Base-by-base conservation (phyloP, 2,329 filamentous ascomycete species). In the Aspergillus aculeatinus region DNA sequence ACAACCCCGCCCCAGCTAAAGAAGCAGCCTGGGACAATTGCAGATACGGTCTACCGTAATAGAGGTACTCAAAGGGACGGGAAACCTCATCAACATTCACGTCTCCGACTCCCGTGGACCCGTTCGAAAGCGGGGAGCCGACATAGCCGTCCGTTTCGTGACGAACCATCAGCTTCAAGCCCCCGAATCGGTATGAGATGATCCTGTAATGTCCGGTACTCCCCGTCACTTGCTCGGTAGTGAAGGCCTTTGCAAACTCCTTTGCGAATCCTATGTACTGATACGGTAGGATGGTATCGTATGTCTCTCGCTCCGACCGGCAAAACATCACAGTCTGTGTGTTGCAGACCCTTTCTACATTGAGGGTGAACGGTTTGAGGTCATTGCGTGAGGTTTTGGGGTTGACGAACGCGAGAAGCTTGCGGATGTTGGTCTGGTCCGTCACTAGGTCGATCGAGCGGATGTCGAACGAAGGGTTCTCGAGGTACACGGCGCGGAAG, bases 381-480 rank as follows among this genome's bases (percentile, higher is more conserved):
- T 63, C 60, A 33, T 71, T 61, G 47, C 58, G 68, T 25, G 49
- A 57, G 2, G 65, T 60, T 6, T 19, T 54, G 1, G 73, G 72
- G 35, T 76, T 68, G 52, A 81, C 61, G 60, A 83, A 81, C 2
- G 72, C 71, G 1, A 83, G 71, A 21, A 83, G 77, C 66, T 83
- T 83, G 31, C 80, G 78, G 54, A 83, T 74, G 54, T 79, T 82
- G 67, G 80, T 81, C 31, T 79, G 69, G 62, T 82, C 80, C 2
- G 76, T 79, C 21, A 83, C 70, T 11, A 83, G 58, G 63, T 82
- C 76, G 51, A 79, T 62, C 0, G 51, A 14, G 27, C n/a, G 5
- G 10, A 57, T 57, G 14, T 51, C 12, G 21, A 39, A 59, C 2
- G 44, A 50, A 29, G 51, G 57, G 14, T 59, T 5, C n/a, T 25